Evolutionary conservation across 1,284 basidiomycete species (phyloP), one percentile per base, ranked within the genome.

Genomic region (Schizopora paradoxa): DNA sequence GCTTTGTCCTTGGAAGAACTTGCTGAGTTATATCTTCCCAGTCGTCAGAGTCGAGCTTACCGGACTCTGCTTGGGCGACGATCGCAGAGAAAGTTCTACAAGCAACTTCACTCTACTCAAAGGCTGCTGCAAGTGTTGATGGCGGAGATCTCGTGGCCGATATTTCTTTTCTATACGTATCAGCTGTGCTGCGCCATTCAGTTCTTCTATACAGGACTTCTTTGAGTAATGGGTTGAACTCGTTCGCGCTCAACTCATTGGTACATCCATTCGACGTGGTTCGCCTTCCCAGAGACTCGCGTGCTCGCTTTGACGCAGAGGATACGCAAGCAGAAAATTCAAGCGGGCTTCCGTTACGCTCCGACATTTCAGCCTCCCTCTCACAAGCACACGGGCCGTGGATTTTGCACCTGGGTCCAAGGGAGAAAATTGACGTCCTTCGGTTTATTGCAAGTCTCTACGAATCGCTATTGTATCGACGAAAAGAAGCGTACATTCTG

Each of bases 221-320:
- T 87, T 82, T 83, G 25, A 77, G 85, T 1, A 90, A 90, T 58
- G 91, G 91, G 19, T 92, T 88, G 87, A 87, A 87, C 6, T 78
- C 80, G 0, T 71, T 87, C 23, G 83, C 90, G 2, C 83, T 91
- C 52, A 80, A 79, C 11, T 77, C 77, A 5, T 79, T 92, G 76
- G 61, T 90, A 28, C 77, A 84, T 48, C 16, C 18, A 29, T 25
- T 35, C 28, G 14, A 6, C 16, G 8, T 6, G 37, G 21, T 11
- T 13, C 33, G 14, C 23, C 7, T 19, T 11, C 8, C 4, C 18
- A 27, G 31, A 36, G 14, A 10, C 22, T 18, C 10, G 18, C 19
- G 41, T 16, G 13, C 13, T 16, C 7, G 33, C 18, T 16, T 16
- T 19, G 33, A 22, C 33, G 14, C 10, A 13, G 33, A 35, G 3